Evolutionary conservation across 2,329 filamentous ascomycete species (phyloP), one percentile per base, ranked within the genome.

Genomic region (Stachybotrys echinatus): DNA sequence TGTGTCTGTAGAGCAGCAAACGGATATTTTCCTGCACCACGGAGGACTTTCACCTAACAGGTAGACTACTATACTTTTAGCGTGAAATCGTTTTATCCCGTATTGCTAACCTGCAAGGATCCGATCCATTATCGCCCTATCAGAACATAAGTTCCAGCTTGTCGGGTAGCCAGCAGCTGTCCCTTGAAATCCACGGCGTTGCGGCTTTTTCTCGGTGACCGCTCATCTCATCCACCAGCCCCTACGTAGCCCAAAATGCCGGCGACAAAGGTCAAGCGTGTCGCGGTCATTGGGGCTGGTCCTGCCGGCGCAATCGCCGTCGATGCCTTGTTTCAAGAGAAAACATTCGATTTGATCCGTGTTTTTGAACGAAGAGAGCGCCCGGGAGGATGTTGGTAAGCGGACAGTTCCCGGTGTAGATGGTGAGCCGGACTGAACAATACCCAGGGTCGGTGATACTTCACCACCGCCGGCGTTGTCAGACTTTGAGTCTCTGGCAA

Each of bases 311-410:
- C 78, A 12, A 84, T 84, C 50, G 66, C 80, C 0, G 74, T 83
- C 3, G 80, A 85, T 67, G 81, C 82, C 5, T 63, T 85, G 23
- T 74, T 72, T 22, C 73, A 80, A 58, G 83, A 86, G 60, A 71
- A 80, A 53, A 60, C 67, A 1, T 85, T 85, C 57, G 77, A 84
- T 51, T 62, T 70, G 2, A 80, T 85, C 49, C 73, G 79, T 6
- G 79, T 85, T 0, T 86, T 85, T 59, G 83, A 86, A 59, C 70
- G 82, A 23, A 74, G 80, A 47, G 78, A 82, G 52, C 73, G 71
- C 14, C 70, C 80, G 1, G 83, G 82, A 47, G 83, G 83, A 18
- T 83, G 78, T 49, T 86, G 82, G 83, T 84, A 61, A 62, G 73
- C 8, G 21, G n/a, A 5, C 2, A 4, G 19, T 18, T 23, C 12